Evolutionary conservation across 805 yeast genomes (phyloP), one percentile per base, ranked within the genome.

Genomic region (Kazachstania viticola): DNA sequence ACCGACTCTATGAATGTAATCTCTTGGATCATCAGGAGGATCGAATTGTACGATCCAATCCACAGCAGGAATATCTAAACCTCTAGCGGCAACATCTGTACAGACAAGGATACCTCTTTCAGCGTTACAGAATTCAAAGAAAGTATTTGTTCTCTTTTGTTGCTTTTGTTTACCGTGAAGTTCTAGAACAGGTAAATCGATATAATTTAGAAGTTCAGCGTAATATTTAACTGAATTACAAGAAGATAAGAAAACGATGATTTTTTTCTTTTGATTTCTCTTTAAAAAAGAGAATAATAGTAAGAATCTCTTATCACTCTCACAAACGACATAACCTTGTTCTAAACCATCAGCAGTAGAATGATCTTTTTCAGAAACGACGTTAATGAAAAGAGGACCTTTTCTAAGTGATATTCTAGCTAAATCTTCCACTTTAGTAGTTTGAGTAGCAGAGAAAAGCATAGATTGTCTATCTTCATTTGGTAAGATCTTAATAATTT

Each of bases 11-110:
- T 91, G 99, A 46, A 91, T 91, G 58, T 91, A 91, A 62, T 91
- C 97, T 64, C 97, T 77, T 61, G 98, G 98, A 63, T 91, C 98
- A 78, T 91, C 98, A 57, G 98, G 98, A 34, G 98, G 98, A 59
- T 91, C 99, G 53, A 84, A 91, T 66, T 91, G 98, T 43, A 91
- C 80, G 51, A 91, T 91, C 98, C 98, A 91, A 64, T 93, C 98
- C 34, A 91, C 98, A 18, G 93, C 79, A 33, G 99, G 99, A 46
- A 91, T 91, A 65, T 91, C 99, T 44, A 91, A 73, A 16, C 99
- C 99, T 69, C 99, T 78, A 15, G 99, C 98, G 21, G 98, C 99
- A 45, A 91, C 98, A 60, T 91, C 98, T 1, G 99, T 91, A 64
- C 97, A 91, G 34, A 91, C 69, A 48, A 91, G 61, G 27, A 82